A percentile compares a stretch with the other conserved stretches of the same genome.
Conservation (phyloP, 495 filamentous ascomycete species). For the Penicillium egyptiacum region DNA sequence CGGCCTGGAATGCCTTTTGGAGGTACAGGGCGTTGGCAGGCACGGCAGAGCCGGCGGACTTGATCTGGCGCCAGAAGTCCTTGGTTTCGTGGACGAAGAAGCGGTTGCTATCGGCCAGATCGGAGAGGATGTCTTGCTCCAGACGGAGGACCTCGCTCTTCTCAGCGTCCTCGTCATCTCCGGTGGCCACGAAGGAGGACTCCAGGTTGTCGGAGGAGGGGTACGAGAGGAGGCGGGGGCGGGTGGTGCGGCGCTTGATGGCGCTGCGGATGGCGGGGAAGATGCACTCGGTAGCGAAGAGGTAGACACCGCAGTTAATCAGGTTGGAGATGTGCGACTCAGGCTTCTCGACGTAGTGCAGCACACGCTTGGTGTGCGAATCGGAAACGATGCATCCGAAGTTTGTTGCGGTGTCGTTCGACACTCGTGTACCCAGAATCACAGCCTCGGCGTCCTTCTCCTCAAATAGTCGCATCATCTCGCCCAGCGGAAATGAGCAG, state of each 20-base stretch:
- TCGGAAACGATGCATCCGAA: conserved; percentile 99
- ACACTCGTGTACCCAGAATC: conserved; percentile 89
- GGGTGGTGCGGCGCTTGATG: conserved; percentile 93
- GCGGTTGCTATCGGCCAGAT: conserved; percentile 94
- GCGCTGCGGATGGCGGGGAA: conserved; percentile 94
- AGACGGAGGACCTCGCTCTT: conserved; percentile 89
- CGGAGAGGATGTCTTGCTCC: conserved; percentile 96
- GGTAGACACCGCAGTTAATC: conserved; percentile 99
- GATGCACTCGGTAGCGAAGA: conserved; percentile 92
- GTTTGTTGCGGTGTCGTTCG: conserved; percentile 88
- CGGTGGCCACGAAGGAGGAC: conserved; percentile 67
- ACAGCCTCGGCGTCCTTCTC: conserved; percentile 97
- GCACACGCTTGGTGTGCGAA: conserved; percentile 88
- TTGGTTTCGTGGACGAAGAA: conserved; percentile 99
- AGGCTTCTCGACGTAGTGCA: conserved; percentile 99
- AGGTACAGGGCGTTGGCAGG: conserved; percentile 97
- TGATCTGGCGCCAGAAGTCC: conserved; percentile 99
- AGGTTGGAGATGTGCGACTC: conserved; percentile 98
- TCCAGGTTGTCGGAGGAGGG: conserved; percentile 93
- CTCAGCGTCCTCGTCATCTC: conserved; percentile 68
- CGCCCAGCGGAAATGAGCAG: conserved; percentile 94
- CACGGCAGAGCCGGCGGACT: conserved; percentile 96
- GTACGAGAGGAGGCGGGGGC: conserved; percentile 88
- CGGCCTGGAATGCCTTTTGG: conserved; percentile 86
- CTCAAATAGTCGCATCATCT: conserved; percentile 92